These are phyloP conservation scores for Globisporangium cystogenes DNA, from an alignment of 352 stramenopile species.

Conservation along the genomic window DNA sequence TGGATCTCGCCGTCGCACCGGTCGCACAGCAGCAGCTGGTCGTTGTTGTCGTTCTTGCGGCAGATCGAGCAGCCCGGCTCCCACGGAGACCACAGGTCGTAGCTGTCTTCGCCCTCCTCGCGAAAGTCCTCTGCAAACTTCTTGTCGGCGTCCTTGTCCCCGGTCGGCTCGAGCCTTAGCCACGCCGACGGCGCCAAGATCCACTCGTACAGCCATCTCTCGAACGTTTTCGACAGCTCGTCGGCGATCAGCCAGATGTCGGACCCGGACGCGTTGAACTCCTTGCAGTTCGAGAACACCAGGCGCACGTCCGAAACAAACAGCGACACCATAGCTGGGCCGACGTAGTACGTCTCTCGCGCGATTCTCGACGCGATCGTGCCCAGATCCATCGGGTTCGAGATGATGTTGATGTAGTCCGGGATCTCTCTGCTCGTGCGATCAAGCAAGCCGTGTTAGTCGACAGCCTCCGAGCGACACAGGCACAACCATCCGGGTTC, in stretches of 20 bases:
- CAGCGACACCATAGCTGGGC: slow-evolving; percentile 55
- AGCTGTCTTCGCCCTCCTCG: slow-evolving; percentile 47
- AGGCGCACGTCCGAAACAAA: slow-evolving; percentile 83
- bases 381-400: slow-evolving; percentile 86
- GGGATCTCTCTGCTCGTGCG: slow-evolving; percentile 39
- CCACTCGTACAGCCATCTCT: slow-evolving; percentile 88
- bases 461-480: background rate
- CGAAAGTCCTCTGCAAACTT: slow-evolving; percentile 57
- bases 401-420: slow-evolving; percentile 85
- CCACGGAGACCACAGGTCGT: slow-evolving; percentile 76
- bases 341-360: slow-evolving; percentile 81
- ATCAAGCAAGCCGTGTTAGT: slow-evolving; percentile 1
- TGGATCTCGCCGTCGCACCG: slow-evolving; percentile 86
- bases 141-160: slow-evolving; percentile 37
- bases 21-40: slow-evolving; percentile 79
- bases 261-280: slow-evolving; percentile 77
- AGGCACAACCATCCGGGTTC: background rate
- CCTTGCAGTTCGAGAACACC: slow-evolving; percentile 86
- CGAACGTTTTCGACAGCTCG: slow-evolving; percentile 66
- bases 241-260: slow-evolving; percentile 78
- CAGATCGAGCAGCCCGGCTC: slow-evolving; percentile 76
- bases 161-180: slow-evolving; percentile 60
- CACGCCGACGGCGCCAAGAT: slow-evolving; percentile 70
- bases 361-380: slow-evolving; percentile 64
- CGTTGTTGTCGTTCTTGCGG: slow-evolving; percentile 64